Conservation (phyloP, 192 early-diverging fungal genomes). For the Pilaira anomala region DNA sequence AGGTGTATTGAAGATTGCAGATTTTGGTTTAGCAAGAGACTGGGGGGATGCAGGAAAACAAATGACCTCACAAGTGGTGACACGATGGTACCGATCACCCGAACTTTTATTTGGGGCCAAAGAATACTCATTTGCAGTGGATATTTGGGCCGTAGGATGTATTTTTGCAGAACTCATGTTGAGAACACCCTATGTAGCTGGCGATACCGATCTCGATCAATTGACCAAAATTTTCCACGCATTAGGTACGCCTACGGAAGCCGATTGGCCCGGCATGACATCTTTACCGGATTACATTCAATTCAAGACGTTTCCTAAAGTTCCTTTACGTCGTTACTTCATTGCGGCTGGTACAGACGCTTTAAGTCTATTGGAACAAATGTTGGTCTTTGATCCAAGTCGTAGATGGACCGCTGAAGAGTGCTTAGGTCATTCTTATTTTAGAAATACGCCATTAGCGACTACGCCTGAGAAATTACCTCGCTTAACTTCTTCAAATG, state of each 20-base stretch:
- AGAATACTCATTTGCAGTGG: conserved; percentile 84
- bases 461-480: conserved; percentile 69
- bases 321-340: conserved; percentile 71
- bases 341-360: conserved; percentile 83
- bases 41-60: conserved; percentile 77
- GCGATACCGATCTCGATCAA: conserved; percentile 76
- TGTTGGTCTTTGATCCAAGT: conserved; percentile 85
- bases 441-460: conserved; percentile 66
- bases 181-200: conserved; percentile 86
- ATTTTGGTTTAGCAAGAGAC: conserved; percentile 98
- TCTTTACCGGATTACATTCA: conserved; percentile 69
- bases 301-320: conserved; percentile 70
- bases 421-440: conserved; percentile 72
- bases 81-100: conserved; percentile 94
- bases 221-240: conserved; percentile 75
- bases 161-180: conserved; percentile 98
- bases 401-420: conserved; percentile 77
- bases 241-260: conserved; percentile 75
- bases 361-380: conserved; percentile 78
- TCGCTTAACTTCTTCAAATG: conserved; percentile 38
- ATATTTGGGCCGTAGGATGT: conserved; percentile 97
- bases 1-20: conserved; percentile 93
- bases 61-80: conserved; percentile 95
- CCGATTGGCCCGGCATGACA: conserved; percentile 79
- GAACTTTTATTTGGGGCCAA: conserved; percentile 90